A percentile compares a stretch with the other conserved stretches of the same genome.
These are phyloP conservation scores for Penicillium sp. DNA, from an alignment of 2,329 filamentous ascomycete genomes.

Conservation along the genomic window DNA sequence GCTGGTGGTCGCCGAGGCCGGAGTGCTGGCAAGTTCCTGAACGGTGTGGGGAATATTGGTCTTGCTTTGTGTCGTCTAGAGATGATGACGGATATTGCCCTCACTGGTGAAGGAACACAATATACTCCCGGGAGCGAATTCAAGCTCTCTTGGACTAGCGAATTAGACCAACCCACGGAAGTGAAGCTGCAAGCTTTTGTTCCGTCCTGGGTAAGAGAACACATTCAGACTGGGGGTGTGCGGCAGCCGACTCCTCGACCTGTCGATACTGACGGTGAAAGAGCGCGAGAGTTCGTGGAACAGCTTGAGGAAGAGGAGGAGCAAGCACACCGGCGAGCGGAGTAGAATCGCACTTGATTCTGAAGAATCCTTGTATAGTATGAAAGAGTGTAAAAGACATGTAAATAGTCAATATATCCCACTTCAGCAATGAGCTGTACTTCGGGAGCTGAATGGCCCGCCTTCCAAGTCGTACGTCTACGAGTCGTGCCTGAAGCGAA, in stretches of 20 bases:
- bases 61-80: slow-evolving; percentile 84
- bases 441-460: neutral
- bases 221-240: slow-evolving; percentile 40
- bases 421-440: neutral
- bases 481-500: too few species aligned
- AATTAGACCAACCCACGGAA: slow-evolving; percentile 45
- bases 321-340: slow-evolving; percentile 25
- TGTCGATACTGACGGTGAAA: slow-evolving; percentile 28
- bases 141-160: slow-evolving; percentile 53
- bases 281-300: slow-evolving; percentile 38
- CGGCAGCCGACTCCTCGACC: slow-evolving; percentile 33
- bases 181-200: slow-evolving; percentile 76
- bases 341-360: slow-evolving; percentile 15
- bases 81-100: slow-evolving; percentile 78
- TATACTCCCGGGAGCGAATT: slow-evolving; percentile 65
- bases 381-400: slow-evolving; percentile 8
- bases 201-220: slow-evolving; percentile 67
- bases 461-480: too few species aligned
- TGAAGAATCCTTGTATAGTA: slow-evolving; percentile 23
- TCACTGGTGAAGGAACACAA: slow-evolving; percentile 66
- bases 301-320: slow-evolving; percentile 39
- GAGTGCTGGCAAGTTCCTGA: slow-evolving; percentile 77
- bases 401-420: slow-evolving; percentile 1
- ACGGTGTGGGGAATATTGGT: slow-evolving; percentile 79
- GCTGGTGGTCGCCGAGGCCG: slow-evolving; percentile 56